Percentiles rank a stretch among this genome's conserved stretches.
Evolutionary conservation across 2,329 filamentous ascomycete genomes (phyloP).

Genomic region (Aspergillus sp.): DNA sequence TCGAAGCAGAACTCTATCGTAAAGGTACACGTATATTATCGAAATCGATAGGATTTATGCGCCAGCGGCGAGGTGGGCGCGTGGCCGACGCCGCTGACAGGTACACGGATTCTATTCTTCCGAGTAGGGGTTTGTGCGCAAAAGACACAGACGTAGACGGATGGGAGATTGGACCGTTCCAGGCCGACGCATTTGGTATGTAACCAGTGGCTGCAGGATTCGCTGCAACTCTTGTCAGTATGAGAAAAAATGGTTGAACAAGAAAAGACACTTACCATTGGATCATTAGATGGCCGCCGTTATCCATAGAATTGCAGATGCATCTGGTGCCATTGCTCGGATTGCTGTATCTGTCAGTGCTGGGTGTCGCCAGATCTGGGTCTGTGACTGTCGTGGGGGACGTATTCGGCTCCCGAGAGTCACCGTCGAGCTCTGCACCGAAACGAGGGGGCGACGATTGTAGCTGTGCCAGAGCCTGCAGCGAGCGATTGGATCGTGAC

Average conservation of each 20-base stretch:
- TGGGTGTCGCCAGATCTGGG: conserved; percentile 56
- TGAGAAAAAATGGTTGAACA: not conserved
- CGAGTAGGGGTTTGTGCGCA: conserved; percentile 52
- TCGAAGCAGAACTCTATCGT: conserved; percentile 16
- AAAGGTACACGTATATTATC: conserved; percentile 28
- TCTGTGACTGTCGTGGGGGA: conserved; percentile 59
- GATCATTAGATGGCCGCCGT: conserved; percentile 61
- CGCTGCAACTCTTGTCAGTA: conserved; percentile 43
- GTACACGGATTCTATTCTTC: conserved; percentile 40
- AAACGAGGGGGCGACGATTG: conserved; percentile 51
- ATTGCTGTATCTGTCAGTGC: conserved; percentile 57
- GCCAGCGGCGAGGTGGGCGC: conserved; percentile 46
- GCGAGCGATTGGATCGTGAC: conserved; percentile 34
- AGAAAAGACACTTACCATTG: conserved; percentile 56
- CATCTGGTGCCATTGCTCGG: conserved; percentile 61
- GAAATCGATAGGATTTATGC: conserved; percentile 47
- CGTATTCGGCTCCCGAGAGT: conserved; percentile 44
- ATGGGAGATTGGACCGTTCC: conserved; percentile 51
- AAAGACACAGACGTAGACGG: conserved; percentile 57
- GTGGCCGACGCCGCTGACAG: conserved; percentile 35
- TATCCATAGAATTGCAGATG: conserved; percentile 60
- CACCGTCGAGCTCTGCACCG: conserved; percentile 41
- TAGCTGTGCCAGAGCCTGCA: conserved; percentile 41
- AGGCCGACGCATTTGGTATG: conserved; percentile 64
- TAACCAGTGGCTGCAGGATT: conserved; percentile 66